phyloP scores from a whole-genome alignment of 345 rosid species.

The Hibiscus syriacus region DNA sequence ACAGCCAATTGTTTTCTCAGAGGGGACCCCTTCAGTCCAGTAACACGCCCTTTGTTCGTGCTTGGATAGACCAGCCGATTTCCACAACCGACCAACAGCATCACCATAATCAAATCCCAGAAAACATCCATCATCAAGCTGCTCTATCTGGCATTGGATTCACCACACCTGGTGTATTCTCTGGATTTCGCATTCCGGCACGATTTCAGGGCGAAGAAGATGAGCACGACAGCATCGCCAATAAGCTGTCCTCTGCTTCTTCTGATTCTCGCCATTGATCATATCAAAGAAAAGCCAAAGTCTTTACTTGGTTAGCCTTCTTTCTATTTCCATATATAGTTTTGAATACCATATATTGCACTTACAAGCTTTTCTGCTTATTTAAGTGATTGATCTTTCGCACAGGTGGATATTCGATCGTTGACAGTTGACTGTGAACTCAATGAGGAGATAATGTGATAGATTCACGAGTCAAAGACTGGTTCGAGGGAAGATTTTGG shows the following conservation, averaged over 20 bases:
- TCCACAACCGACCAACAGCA: slow-evolving; percentile 36
- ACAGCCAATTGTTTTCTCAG: too few relatives aligned
- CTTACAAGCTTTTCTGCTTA: not conserved
- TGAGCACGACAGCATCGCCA: slow-evolving; percentile 76
- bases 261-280: slow-evolving; percentile 75
- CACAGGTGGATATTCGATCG: too few relatives aligned
- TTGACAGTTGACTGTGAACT: slow-evolving; percentile 4
- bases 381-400: too few relatives aligned
- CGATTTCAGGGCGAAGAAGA: slow-evolving; percentile 83
- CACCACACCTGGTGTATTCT: too few relatives aligned
- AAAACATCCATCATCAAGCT: slow-evolving; percentile 27
- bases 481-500: slow-evolving; percentile 25
- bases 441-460: slow-evolving; percentile 9
- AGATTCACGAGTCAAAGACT: slow-evolving; percentile 4
- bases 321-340: not conserved
- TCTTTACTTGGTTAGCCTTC: slow-evolving; percentile 47
- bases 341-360: not conserved
- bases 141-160: slow-evolving; percentile 34
- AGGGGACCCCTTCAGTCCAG: too few relatives aligned
- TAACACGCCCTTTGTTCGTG: slow-evolving; percentile 62
- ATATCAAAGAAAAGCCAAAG: slow-evolving; percentile 6
- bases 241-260: too few relatives aligned
- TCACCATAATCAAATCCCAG: slow-evolving; percentile 34
- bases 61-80: slow-evolving; percentile 61
- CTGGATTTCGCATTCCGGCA: slow-evolving; percentile 80